Evolutionary conservation across 257 asterid genomes (phyloP).

Genomic region (Salvia miltiorrhiza): DNA sequence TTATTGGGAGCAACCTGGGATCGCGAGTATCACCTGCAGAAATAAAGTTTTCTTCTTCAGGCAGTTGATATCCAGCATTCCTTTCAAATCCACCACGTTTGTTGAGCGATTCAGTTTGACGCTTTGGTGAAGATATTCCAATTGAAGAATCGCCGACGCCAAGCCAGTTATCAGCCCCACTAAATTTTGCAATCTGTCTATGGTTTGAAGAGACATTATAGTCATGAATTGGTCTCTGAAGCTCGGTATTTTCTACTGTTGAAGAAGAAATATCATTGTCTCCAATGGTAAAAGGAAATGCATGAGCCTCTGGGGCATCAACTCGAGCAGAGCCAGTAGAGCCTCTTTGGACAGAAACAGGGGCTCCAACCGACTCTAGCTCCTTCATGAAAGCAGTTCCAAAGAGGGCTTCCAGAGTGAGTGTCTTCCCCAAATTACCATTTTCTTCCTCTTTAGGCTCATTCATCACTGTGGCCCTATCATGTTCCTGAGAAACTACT

Average conservation of each 20-base stretch:
- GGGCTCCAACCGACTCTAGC: conserved; percentile 76
- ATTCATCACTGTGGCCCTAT: conserved; percentile 16
- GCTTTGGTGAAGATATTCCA: conserved; percentile 37
- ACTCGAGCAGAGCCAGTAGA: conserved; percentile 39
- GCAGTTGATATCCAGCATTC: conserved; percentile 46
- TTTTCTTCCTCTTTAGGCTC: conserved; percentile 47
- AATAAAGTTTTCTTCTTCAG: conserved; percentile 60
- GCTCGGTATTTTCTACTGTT: conserved; percentile 28
- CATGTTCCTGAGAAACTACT: conserved; percentile 29
- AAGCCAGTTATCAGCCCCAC: conserved; percentile 51
- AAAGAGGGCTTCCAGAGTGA: conserved; percentile 82
- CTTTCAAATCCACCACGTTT: conserved; percentile 41
- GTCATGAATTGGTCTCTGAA: conserved; percentile 30
- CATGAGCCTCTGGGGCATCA: conserved; percentile 37
- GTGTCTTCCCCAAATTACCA: conserved; percentile 33
- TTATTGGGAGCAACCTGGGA: conserved; percentile 32
- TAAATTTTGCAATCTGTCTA: conserved; percentile 39
- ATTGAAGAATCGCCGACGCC: conserved; percentile 38
- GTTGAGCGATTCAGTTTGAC: conserved; percentile 30
- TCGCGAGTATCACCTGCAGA: conserved; percentile 42
- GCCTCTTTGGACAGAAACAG: conserved; percentile 74
- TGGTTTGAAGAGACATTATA: conserved; percentile 33
- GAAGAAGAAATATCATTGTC: conserved; percentile 37
- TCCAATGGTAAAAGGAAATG: conserved; percentile 32
- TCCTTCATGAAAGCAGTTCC: conserved; percentile 90